A percentile compares a stretch with the other conserved stretches of the same genome.
phyloP scores from a whole-genome alignment of 2,329 filamentous ascomycete species.

The Ophiostoma australiae region DNA sequence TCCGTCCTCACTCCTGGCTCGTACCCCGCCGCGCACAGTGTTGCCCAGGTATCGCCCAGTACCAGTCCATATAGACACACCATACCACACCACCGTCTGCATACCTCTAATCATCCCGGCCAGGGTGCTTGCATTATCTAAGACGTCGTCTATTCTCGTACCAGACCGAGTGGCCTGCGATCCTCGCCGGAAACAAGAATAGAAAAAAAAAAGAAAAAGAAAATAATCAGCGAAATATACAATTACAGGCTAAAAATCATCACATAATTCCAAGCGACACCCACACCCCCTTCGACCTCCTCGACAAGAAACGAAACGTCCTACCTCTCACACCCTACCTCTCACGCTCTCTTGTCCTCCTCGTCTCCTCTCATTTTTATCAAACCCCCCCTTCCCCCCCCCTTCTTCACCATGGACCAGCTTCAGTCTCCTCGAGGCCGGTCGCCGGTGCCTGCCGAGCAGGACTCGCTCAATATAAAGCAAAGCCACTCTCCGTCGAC shows the following conservation, averaged over 20 bases:
- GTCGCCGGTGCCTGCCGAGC: slow-evolving; percentile 57
- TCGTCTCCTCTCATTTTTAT: neutral
- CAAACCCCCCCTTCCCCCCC: neutral
- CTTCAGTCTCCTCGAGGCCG: slow-evolving; percentile 50
- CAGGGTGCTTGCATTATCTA: slow-evolving; percentile 22
- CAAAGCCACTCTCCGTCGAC: slow-evolving; percentile 60
- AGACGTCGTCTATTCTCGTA: slow-evolving; percentile 14
- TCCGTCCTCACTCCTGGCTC: neutral
- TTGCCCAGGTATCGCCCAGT: neutral
- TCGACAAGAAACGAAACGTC: neutral
- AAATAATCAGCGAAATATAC: slow-evolving; percentile 18
- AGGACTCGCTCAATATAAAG: slow-evolving; percentile 59
- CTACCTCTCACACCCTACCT: neutral
- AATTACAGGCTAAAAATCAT: slow-evolving; percentile 12
- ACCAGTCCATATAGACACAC: neutral
- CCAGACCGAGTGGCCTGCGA: slow-evolving; percentile 12
- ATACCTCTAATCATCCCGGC: slow-evolving; percentile 11
- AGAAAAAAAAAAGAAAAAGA: slow-evolving; percentile 20
- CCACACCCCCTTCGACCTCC: slow-evolving; percentile 21
- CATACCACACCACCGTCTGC: slow-evolving; percentile 29
- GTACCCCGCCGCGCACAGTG: slow-evolving; percentile 17
- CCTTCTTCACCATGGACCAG: slow-evolving; percentile 46
- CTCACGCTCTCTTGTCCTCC: neutral
- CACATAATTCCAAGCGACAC: slow-evolving; percentile 16
- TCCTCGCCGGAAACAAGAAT: slow-evolving; percentile 20